Base-by-base conservation (phyloP, 768 basidiomycete genomes). In the Auriscalpium orientale region DNA sequence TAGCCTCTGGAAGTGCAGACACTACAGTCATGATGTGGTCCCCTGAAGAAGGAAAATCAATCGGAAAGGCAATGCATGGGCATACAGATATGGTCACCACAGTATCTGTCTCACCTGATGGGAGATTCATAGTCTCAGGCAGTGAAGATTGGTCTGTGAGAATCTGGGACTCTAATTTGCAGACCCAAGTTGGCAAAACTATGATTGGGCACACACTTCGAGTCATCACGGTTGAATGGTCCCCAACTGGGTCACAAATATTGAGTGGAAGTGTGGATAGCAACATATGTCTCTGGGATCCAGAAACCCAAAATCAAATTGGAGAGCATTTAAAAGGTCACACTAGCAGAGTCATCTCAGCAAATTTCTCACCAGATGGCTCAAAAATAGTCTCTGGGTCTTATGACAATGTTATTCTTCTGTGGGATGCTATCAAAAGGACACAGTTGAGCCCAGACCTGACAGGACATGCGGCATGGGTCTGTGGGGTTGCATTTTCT, bases 401-500 rank as follows among this genome's bases (percentile, higher is more conserved):
- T 46, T 68, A 79, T 22, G 78, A 80, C 62, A 74, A 74, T 18
- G 68, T 77, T 63, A 74, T 80, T 45, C 72, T 78, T 43, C 70
- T 80, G 8, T 80, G 78, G 78, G 77, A 79, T 62, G 72, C 74
- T 53, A 52, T 64, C 28, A 74, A 13, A 48, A 20, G 46, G 8
- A 13, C 22, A 13, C 16, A 12, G 18, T 13, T 20, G 46, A 48
- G 12, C 70, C 3, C 77, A 77, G n/a, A 65, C 34, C 68, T 80
- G 56, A 69, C 70, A 58, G 77, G 77, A 10, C 78, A 80, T 66
- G 73, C 70, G 51, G 77, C 79, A 59, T 74, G 72, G 34, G 78
- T 80, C 28, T 79, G 79, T 69, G 73, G 73, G 21, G 78, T 80
- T 43, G 75, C 76, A 4, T 80, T 80, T 67, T 72, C 74, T 11